A percentile compares a stretch with the other conserved stretches of the same genome.
phyloP scores from a whole-genome alignment of 129 eudicot species.

The Flaveria sonorensis region DNA sequence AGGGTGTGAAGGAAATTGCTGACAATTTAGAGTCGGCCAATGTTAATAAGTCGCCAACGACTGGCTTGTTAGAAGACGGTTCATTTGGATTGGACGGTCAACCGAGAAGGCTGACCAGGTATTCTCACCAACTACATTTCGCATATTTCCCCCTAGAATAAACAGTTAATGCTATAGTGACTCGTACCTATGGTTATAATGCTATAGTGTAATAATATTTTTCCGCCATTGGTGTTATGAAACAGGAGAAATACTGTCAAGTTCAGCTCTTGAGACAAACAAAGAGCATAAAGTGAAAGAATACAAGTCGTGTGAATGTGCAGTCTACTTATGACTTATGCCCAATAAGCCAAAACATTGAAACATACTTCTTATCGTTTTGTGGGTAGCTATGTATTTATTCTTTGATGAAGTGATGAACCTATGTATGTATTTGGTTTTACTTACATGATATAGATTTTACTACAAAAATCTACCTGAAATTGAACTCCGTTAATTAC shows the following conservation, averaged over 20 bases:
- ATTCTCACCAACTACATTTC: conserved; percentile 8
- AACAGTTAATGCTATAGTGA: background rate
- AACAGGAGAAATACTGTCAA: conserved; percentile 44
- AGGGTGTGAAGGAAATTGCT: conserved; percentile 41
- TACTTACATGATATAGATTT: background rate
- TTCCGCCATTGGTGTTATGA: conserved; percentile 14
- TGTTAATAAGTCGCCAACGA: background rate
- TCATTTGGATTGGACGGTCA: background rate
- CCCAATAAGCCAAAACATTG: conserved; percentile 37
- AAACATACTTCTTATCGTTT: background rate
- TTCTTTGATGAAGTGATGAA: conserved; percentile 22
- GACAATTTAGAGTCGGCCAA: conserved; percentile 21
- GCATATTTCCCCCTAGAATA: background rate
- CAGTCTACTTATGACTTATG: conserved; percentile 2
- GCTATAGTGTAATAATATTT: background rate
- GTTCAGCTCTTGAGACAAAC: conserved; percentile 30
- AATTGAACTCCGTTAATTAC: too few species aligned
- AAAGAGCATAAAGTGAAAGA: conserved; percentile 12
- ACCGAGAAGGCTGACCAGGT: conserved; percentile 38
- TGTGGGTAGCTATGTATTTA: conserved; percentile 28
- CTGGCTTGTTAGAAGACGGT: conserved; percentile 19
- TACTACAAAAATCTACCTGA: background rate
- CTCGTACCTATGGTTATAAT: background rate
- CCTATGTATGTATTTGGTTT: conserved; percentile 14
- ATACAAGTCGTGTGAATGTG: background rate